These are phyloP conservation scores for Teratosphaeria pseudoeucalypti DNA, from an alignment of 2,329 filamentous ascomycete genomes.

Conservation along the genomic window DNA sequence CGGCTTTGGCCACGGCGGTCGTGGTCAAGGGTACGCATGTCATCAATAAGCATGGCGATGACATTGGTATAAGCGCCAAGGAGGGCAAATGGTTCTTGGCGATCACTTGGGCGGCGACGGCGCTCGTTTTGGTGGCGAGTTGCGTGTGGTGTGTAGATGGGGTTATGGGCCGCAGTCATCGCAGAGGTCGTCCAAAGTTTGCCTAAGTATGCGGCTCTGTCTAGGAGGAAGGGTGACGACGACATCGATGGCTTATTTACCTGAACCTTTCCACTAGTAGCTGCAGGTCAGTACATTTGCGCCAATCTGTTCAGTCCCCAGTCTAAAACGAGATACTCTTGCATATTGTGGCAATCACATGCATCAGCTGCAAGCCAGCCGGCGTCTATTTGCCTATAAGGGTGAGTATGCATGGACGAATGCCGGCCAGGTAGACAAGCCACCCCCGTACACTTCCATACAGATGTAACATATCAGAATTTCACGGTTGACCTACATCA, in stretches of 20 bases:
- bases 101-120: slow-evolving; percentile 50
- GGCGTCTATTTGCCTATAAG: neutral
- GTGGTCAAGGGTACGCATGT: slow-evolving; percentile 42
- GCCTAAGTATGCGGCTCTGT: neutral
- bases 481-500: neutral
- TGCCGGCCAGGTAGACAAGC: neutral
- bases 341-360: neutral
- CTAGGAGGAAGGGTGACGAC: neutral
- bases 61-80: slow-evolving; percentile 39
- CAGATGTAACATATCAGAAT: neutral
- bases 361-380: neutral
- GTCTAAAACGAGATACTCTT: neutral
- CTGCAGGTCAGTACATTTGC: neutral
- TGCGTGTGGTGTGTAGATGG: slow-evolving; percentile 21
- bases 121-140: slow-evolving; percentile 16
- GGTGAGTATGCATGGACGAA: neutral
- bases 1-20: slow-evolving; percentile 60
- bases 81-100: slow-evolving; percentile 46
- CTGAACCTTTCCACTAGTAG: neutral
- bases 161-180: slow-evolving; percentile 4
- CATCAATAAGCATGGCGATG: slow-evolving; percentile 44
- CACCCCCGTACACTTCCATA: no score
- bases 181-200: neutral
- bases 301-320: neutral
- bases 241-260: neutral